Evolutionary conservation across 306 rosid genomes (phyloP).

Genomic region (Prunus salicina): DNA sequence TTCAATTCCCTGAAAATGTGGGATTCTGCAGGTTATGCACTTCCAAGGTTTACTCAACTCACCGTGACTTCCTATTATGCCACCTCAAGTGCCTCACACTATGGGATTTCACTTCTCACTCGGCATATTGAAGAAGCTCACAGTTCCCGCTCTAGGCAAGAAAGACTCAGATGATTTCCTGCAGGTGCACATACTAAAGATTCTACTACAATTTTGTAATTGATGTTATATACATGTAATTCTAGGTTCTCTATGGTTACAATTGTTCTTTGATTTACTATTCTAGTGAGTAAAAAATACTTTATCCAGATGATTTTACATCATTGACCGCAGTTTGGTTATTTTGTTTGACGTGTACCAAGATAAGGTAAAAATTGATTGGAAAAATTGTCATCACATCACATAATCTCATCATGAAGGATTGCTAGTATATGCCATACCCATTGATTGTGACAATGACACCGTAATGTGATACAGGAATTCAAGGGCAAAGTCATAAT

Average conservation of each 20-base stretch:
- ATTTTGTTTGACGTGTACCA: background rate
- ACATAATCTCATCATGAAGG: slow-evolving; percentile 6
- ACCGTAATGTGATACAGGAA: background rate
- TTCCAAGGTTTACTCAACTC: slow-evolving; percentile 81
- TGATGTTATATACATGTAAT: slow-evolving; percentile 11
- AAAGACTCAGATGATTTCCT: slow-evolving; percentile 44
- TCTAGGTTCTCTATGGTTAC: background rate
- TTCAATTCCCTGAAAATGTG: background rate
- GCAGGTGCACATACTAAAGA: slow-evolving; percentile 28
- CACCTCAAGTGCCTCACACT: slow-evolving; percentile 88
- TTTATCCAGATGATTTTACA: background rate
- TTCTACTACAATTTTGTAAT: slow-evolving; percentile 38
- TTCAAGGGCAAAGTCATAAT: background rate
- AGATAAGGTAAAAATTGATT: background rate
- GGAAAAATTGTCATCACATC: background rate
- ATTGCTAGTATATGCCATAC: background rate
- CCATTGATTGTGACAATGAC: slow-evolving; percentile 10
- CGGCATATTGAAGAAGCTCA: slow-evolving; percentile 74
- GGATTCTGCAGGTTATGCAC: slow-evolving; percentile 57
- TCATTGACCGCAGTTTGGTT: background rate
- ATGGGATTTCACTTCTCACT: slow-evolving; percentile 86
- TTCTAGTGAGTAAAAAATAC: background rate
- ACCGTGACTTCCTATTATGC: slow-evolving; percentile 88
- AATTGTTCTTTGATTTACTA: background rate
- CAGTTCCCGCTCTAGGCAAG: slow-evolving; percentile 38